phyloP scores from a whole-genome alignment of 164 flowering plant species.

The Vitis cinerea region DNA sequence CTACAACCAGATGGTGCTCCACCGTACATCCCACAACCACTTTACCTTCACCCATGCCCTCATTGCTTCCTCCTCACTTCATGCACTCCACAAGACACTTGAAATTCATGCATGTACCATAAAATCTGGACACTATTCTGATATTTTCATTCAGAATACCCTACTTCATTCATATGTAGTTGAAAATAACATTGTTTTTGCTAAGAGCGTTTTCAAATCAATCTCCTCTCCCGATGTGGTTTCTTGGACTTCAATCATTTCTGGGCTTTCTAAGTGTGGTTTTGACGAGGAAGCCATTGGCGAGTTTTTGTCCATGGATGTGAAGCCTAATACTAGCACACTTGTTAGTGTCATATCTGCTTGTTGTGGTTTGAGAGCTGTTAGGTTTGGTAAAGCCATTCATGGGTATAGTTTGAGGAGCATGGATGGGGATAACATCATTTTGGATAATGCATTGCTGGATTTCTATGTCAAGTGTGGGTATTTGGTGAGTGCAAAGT shows the following conservation, averaged over 20 bases:
- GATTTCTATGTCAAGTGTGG: slow-evolving; percentile 26
- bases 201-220: slow-evolving; percentile 16
- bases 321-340: slow-evolving; percentile 30
- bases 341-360: slow-evolving; percentile 29
- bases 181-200: slow-evolving; percentile 12
- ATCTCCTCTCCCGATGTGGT: slow-evolving; percentile 28
- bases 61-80: slow-evolving; percentile 19
- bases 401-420: slow-evolving; percentile 25
- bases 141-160: slow-evolving; percentile 29
- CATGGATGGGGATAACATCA: slow-evolving; percentile 9
- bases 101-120: slow-evolving; percentile 30
- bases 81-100: slow-evolving; percentile 16
- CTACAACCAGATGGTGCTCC: slow-evolving; percentile 29
- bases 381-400: slow-evolving; percentile 22
- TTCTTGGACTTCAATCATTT: slow-evolving; percentile 39
- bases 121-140: slow-evolving; percentile 26
- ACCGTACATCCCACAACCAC: slow-evolving; percentile 27
- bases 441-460: slow-evolving; percentile 26
- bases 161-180: slow-evolving; percentile 24
- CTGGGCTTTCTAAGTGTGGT: slow-evolving; percentile 31
- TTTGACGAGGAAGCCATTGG: slow-evolving; percentile 27
- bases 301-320: slow-evolving; percentile 25
- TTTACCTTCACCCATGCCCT: slow-evolving; percentile 36
- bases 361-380: slow-evolving; percentile 18
- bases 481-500: slow-evolving; percentile 12